Conservation (phyloP, 179 eudicot genomes). For the Silene noctiflora region DNA sequence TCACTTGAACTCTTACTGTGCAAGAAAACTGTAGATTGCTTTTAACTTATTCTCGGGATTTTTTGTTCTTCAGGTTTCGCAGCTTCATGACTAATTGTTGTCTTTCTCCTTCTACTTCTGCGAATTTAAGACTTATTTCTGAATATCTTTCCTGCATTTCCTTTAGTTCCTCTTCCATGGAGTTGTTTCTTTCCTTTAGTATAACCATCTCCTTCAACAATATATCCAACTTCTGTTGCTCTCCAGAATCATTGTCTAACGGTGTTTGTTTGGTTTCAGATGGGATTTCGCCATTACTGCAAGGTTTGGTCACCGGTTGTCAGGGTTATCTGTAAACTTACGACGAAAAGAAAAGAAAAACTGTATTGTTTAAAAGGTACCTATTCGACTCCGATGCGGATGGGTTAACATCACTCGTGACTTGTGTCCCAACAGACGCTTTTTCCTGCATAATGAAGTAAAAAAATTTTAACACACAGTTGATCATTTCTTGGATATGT, state of each 20-base stretch:
- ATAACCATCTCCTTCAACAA: conserved; percentile 46
- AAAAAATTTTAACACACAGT: background rate
- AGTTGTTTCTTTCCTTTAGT: conserved; percentile 59
- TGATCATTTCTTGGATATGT: background rate
- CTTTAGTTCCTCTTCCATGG: conserved; percentile 78
- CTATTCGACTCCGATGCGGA: conserved; percentile 13
- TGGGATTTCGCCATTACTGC: conserved; percentile 32
- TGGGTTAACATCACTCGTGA: conserved; percentile 9
- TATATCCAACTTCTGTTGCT: conserved; percentile 27
- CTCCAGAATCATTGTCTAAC: conserved; percentile 17
- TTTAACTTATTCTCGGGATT: conserved; percentile 26
- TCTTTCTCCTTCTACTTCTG: conserved; percentile 98
- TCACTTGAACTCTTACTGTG: conserved; percentile 16
- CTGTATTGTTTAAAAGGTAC: background rate
- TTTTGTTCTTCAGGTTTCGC: conserved; percentile 75
- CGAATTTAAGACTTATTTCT: conserved; percentile 88
- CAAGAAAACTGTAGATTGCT: conserved; percentile 12
- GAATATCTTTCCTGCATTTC: conserved; percentile 97
- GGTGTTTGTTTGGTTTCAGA: conserved; percentile 28
- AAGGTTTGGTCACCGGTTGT: background rate
- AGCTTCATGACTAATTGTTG: conserved; percentile 80
- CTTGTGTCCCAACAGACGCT: conserved; percentile 37
- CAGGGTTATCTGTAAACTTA: background rate
- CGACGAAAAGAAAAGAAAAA: background rate
- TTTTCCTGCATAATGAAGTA: conserved; percentile 18